These are phyloP conservation scores for Cytauxzoon felis DNA, from an alignment of 169 alveolate genomes.

Conservation along the genomic window DNA sequence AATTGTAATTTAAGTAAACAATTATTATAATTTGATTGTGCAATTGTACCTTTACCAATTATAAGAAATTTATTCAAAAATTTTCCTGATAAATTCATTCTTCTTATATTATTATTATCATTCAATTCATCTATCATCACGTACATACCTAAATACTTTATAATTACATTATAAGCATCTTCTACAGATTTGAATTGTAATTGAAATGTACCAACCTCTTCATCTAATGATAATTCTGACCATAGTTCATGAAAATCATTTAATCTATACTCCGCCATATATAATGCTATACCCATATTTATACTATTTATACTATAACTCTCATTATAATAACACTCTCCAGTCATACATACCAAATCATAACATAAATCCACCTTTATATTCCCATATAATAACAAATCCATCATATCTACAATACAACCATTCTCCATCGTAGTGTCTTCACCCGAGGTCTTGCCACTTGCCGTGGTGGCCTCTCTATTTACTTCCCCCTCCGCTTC, in stretches of 20 bases:
- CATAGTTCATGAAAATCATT: slow-evolving; percentile 23
- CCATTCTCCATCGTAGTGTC: not conserved
- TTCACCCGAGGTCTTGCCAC: too few species aligned
- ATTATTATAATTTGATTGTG: slow-evolving; percentile 41
- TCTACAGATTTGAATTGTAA: slow-evolving; percentile 45
- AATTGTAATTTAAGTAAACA: slow-evolving; percentile 54
- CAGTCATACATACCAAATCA: slow-evolving; percentile 22
- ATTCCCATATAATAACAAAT: slow-evolving; percentile 34
- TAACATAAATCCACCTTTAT: slow-evolving; percentile 35
- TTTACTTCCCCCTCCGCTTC: too few species aligned
- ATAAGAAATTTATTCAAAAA: slow-evolving; percentile 16
- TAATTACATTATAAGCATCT: slow-evolving; percentile 35
- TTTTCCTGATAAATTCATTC: slow-evolving; percentile 37
- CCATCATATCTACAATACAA: not conserved
- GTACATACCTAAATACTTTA: slow-evolving; percentile 30
- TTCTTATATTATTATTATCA: slow-evolving; percentile 5
- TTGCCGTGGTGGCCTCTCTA: too few species aligned
- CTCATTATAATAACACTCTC: too few species aligned
- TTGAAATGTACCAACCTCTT: slow-evolving; percentile 37
- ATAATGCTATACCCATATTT: slow-evolving; percentile 33
- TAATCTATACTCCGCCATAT: slow-evolving; percentile 27
- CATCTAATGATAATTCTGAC: slow-evolving; percentile 7
- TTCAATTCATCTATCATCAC: slow-evolving; percentile 3
- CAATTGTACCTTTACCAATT: slow-evolving; percentile 57
- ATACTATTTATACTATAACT: slow-evolving; percentile 45